Conservation (phyloP, 2,329 filamentous ascomycete species). For the Ophiostoma angusticollis region DNA sequence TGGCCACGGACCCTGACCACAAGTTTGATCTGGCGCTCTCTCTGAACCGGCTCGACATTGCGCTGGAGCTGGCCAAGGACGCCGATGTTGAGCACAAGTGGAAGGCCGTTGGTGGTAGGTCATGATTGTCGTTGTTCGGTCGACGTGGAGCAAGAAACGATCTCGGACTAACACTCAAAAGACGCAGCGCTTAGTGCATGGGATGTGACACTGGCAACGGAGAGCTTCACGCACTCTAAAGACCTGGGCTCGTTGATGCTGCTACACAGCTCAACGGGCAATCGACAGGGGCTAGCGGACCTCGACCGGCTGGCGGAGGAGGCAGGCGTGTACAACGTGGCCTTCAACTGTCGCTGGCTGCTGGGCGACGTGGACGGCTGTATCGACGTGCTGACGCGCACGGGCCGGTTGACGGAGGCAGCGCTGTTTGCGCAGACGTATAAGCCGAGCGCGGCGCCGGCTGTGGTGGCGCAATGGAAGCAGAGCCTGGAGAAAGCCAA, state of each 20-base stretch:
- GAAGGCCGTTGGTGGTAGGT: slow-evolving; percentile 67
- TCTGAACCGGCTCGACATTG: slow-evolving; percentile 72
- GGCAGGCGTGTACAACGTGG: slow-evolving; percentile 76
- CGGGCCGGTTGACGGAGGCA: slow-evolving; percentile 69
- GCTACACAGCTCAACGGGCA: slow-evolving; percentile 74
- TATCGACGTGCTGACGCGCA: slow-evolving; percentile 65
- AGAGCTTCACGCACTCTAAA: slow-evolving; percentile 85
- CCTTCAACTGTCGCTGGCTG: slow-evolving; percentile 83
- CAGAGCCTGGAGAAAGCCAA: slow-evolving; percentile 67
- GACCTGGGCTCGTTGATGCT: slow-evolving; percentile 81
- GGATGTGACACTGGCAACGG: slow-evolving; percentile 78
- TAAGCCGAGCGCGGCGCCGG: slow-evolving; percentile 63
- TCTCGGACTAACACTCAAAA: background rate
- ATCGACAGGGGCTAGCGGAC: slow-evolving; percentile 58
- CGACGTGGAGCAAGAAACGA: too few species aligned
- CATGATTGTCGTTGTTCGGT: background rate
- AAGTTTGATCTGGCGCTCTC: slow-evolving; percentile 86
- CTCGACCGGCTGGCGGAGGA: slow-evolving; percentile 64
- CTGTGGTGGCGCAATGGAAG: slow-evolving; percentile 69
- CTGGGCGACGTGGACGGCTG: slow-evolving; percentile 72
- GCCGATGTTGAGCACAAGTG: slow-evolving; percentile 92
- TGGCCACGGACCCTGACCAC: slow-evolving; percentile 90
- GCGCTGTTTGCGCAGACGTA: slow-evolving; percentile 92
- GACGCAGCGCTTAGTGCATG: slow-evolving; percentile 78
- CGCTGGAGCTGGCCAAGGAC: slow-evolving; percentile 68